Percentiles rank a stretch among this genome's conserved stretches.
Evolutionary conservation across 306 rosid species (phyloP).

Genomic region (Fragaria ananassa): DNA sequence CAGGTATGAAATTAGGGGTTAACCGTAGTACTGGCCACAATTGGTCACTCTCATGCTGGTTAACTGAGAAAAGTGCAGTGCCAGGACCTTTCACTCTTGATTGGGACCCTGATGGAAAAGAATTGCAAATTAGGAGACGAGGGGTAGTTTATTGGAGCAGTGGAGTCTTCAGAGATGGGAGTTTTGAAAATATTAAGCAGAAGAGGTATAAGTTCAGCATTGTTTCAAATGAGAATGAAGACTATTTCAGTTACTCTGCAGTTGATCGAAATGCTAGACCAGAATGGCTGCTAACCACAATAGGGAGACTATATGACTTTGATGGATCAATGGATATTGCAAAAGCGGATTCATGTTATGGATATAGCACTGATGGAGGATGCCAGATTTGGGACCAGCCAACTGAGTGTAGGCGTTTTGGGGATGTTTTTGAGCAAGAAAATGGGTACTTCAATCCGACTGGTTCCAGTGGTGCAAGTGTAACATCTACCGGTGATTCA

Average conservation of each 20-base stretch:
- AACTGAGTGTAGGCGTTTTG: background rate
- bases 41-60: conserved; percentile 3
- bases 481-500: background rate
- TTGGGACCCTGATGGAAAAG: conserved; percentile 3
- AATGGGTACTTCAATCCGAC: background rate
- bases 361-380: background rate
- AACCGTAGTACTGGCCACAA: background rate
- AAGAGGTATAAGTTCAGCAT: background rate
- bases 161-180: conserved; percentile 6
- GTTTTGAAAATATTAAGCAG: background rate
- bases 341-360: background rate
- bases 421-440: background rate
- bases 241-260: conserved; percentile 16
- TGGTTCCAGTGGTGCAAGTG: background rate
- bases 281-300: background rate
- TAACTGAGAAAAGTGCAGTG: background rate
- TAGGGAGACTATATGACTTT: background rate
- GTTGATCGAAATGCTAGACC: background rate
- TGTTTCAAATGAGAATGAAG: conserved; percentile 1
- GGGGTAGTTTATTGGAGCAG: conserved; percentile 11
- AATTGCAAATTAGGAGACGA: background rate
- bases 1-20: conserved; percentile 12
- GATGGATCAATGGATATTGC: background rate
- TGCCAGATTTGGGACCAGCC: background rate
- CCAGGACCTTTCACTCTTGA: background rate